A percentile compares a stretch with the other conserved stretches of the same genome.
Evolutionary conservation across 345 rosid species (phyloP).

Genomic region (Linum usitatissimum): DNA sequence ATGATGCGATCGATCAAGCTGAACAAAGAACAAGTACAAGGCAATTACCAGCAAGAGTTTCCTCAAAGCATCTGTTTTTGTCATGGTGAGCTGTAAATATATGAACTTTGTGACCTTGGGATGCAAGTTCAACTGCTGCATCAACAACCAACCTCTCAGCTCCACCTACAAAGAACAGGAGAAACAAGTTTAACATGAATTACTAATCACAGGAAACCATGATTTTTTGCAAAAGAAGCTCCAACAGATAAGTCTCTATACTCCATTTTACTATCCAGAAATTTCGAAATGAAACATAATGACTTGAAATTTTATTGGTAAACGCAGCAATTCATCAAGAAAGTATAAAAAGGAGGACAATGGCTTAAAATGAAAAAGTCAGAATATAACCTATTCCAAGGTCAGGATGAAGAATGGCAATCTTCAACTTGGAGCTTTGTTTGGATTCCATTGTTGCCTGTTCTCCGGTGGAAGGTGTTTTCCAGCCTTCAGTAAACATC

Average conservation of each 20-base stretch:
- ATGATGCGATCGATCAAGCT: neutral
- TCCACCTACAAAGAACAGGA: conserved; percentile 47
- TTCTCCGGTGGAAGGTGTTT: neutral
- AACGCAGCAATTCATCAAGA: neutral
- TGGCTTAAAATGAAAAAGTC: neutral
- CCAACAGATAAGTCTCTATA: too few species aligned
- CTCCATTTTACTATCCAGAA: neutral
- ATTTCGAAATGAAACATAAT: neutral
- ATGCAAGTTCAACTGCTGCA: conserved; percentile 78
- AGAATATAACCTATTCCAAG: conserved; percentile 59
- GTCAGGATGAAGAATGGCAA: conserved; percentile 81
- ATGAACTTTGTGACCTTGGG: conserved; percentile 74
- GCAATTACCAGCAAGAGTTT: conserved; percentile 57
- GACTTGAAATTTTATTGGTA: neutral
- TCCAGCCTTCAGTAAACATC: neutral
- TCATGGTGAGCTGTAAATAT: conserved; percentile 88
- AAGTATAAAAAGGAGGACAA: neutral
- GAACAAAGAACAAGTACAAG: neutral
- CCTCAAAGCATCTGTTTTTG: conserved; percentile 76
- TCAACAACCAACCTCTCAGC: conserved; percentile 93
- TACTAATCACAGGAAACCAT: too few species aligned
- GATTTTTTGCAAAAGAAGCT: too few species aligned
- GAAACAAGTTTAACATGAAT: neutral
- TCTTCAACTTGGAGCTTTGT: conserved; percentile 40
- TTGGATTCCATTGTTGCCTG: conserved; percentile 27